Evolutionary conservation across 495 filamentous ascomycete genomes (phyloP), one percentile per base, ranked within the genome.

Genomic region (Hyaloscypha bicolor): DNA sequence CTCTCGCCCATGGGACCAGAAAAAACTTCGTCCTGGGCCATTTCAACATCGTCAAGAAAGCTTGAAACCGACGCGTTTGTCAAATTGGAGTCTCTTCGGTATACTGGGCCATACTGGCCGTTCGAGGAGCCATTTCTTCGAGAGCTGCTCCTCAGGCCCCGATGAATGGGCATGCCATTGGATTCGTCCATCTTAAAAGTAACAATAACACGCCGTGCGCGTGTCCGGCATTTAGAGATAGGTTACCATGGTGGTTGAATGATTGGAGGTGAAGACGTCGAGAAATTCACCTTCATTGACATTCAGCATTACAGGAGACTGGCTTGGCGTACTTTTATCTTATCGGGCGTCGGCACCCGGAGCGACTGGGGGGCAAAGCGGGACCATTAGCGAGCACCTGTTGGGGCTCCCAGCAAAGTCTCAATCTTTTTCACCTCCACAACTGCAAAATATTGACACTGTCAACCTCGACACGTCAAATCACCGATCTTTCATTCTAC

Each of bases 1-100:
- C 93, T 96, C 76, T 99, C 95, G 29, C 93, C 94, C 69, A 97
- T 89, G 2, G 96, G 96, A 2, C 95, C 95, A 35, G 95, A 87
- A 76, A 93, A 99, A 21, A 98, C 93, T 85, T 97, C 94, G 75
- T 97, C 91, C 55, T 94, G 93, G 31, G 95, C 96, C 95, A 99
- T 99, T 75, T 97, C 95, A n/a, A 99, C 94, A 76, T 97, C 94
- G 39, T 91, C 92, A 48, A 96, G 87, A 71, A 97, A 87, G 77
- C 92, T 96, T 51, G 89, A 81, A 12, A 12, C 12, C 4, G 11
- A 4, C 76, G 84, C 25, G 25, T 25, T 91, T 84, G 93, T 97
- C 74, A 89, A 82, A 76, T 92, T 90, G 37, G 91, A 92, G 63
- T 85, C 85, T 53, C 91, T 85, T 31, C 90, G 83, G 68, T 70